These are phyloP conservation scores for Pichia exigua DNA, from an alignment of 805 yeast species.

Conservation along the genomic window DNA sequence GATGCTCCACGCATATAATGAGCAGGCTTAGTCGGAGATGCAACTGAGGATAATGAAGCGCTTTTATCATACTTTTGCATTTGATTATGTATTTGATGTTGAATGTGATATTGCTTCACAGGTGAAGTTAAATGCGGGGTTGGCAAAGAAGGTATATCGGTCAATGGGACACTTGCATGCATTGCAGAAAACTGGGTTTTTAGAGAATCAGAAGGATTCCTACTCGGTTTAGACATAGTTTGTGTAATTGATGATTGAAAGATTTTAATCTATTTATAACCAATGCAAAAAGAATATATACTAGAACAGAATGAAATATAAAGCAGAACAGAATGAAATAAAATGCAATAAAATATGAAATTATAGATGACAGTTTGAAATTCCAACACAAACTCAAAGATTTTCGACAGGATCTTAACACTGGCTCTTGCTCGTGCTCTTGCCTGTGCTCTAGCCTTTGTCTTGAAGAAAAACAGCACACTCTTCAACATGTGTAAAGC, in stretches of 20 bases:
- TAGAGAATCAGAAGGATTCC: background rate
- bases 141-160: slow-evolving; percentile 17
- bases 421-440: background rate
- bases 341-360: background rate
- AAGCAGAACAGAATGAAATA: background rate
- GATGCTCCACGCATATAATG: background rate
- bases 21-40: background rate
- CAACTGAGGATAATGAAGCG: background rate
- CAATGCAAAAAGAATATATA: background rate
- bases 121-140: slow-evolving; percentile 11
- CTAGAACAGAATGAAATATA: background rate
- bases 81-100: background rate
- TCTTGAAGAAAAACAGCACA: no score
- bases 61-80: background rate
- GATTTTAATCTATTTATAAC: background rate
- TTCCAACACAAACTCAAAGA: background rate
- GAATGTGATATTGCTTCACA: slow-evolving; percentile 7
- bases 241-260: background rate
- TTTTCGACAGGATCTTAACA: background rate
- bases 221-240: background rate
- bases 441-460: background rate
- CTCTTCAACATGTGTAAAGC: background rate
- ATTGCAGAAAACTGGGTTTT: slow-evolving; percentile 3
- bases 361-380: background rate
- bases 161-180: slow-evolving; percentile 8